Base-by-base conservation (phyloP, 805 yeast species). In the Blastobotrys peoriensis region DNA sequence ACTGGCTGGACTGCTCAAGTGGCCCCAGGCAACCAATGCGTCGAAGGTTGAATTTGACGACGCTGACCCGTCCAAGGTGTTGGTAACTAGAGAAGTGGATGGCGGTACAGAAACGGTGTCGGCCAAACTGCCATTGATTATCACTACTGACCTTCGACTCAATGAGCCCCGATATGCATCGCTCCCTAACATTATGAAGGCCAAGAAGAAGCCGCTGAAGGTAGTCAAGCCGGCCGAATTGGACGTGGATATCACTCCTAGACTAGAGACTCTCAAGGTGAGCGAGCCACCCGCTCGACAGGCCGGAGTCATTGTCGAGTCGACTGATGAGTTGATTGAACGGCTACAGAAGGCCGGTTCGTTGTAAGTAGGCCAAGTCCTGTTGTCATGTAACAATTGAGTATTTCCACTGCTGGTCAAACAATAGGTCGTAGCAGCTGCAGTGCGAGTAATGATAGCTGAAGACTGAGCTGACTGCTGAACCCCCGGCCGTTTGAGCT, bases 1-100 rank as follows among this genome's bases (percentile, higher is more conserved):
- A 80, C 75, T 93, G 44, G 98, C 96, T 2, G 96, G 96, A 6
- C 69, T 91, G 49, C 74, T 91, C 65, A 78, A 81, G 59, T 91
- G 98, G 98, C 94, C 97, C 16, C 97, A 89, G 58, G 96, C 96
- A 27, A 91, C 97, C 27, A 86, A 87, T 60, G 97, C 96, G 4
- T 83, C 93, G 38, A 83, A 86, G 62, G 91, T 91, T 30, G 83
- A 74, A 36, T 63, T 87, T 17, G 79, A 74, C 35, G 82, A 74
- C 36, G 62, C 85, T 17, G 79, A 74, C 41, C 69, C 70, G 41
- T 69, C 64, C 18, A 54, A 56, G 21, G 76, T 83, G 17, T 74
- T 76, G 25, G 94, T 93, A 21, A 84, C 91, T 37, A 76, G 96
- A 60, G 98, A 93, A 69, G 79, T 91, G 40, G 99, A 93, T 63